Evolutionary conservation across 768 basidiomycete species (phyloP).

Genomic region (Mycena albidolilacea): DNA sequence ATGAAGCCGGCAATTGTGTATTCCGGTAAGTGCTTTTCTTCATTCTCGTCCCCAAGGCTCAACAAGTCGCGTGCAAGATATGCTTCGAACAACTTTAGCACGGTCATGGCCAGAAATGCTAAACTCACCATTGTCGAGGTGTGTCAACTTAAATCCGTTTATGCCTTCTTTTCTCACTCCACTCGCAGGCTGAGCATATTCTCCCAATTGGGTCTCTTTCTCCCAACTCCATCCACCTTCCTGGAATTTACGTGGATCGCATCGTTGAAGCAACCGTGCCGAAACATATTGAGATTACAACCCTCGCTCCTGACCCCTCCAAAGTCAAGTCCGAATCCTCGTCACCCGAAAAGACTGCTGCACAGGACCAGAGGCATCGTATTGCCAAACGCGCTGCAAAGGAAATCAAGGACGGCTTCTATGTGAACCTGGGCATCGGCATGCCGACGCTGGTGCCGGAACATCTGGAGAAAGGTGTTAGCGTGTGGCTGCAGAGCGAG

Average conservation of each 20-base stretch:
- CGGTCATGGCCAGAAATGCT: conserved; percentile 91
- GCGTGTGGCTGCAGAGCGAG: conserved; percentile 93
- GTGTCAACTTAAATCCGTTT: conserved; percentile 20
- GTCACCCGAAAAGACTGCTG: conserved; percentile 67
- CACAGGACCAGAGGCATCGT: conserved; percentile 71
- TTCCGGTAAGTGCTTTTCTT: conserved; percentile 73
- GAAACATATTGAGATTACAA: conserved; percentile 84
- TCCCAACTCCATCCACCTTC: conserved; percentile 86
- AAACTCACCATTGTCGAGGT: conserved; percentile 93
- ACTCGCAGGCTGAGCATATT: conserved; percentile 86
- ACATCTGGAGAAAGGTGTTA: conserved; percentile 77
- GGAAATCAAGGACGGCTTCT: conserved; percentile 90
- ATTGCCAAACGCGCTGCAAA: conserved; percentile 91
- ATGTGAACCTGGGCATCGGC: conserved; percentile 92
- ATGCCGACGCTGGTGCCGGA: conserved; percentile 94
- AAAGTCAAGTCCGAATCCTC: conserved; percentile 43
- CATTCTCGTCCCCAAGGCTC: not conserved
- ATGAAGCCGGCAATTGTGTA: conserved; percentile 91
- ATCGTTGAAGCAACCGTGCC: conserved; percentile 84
- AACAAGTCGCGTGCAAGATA: conserved; percentile 63
- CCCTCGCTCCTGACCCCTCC: conserved; percentile 69
- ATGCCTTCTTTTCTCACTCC: conserved; percentile 13
- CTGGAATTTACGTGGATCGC: conserved; percentile 91
- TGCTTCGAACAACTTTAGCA: conserved; percentile 89
- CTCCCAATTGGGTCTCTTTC: conserved; percentile 88